These are phyloP conservation scores for Plasmodium inui DNA, from an alignment of 169 alveolate genomes.

Conservation along the genomic window DNA sequence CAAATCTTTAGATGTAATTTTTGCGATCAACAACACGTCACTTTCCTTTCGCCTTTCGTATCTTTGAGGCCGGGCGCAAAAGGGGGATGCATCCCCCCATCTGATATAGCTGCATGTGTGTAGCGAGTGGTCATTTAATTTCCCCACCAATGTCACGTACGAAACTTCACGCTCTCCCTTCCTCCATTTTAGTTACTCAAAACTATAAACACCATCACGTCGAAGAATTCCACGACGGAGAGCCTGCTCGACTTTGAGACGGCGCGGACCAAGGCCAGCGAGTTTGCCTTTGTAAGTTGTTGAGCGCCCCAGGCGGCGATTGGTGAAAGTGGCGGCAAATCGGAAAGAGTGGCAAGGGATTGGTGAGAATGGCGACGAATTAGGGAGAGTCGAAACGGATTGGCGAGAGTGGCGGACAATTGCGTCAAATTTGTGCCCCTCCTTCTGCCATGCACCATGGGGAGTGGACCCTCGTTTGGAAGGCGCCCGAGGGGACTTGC, in stretches of 20 bases:
- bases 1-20: constrained; percentile 53
- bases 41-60: not conserved
- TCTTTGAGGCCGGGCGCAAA: not conserved
- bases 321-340: not conserved
- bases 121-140: not conserved
- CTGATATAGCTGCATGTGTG: not conserved
- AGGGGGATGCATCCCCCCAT: not conserved
- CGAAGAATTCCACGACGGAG: not conserved
- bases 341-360: no score
- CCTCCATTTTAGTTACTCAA: constrained; percentile 15
- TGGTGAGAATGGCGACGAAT: not conserved
- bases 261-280: constrained; percentile 59
- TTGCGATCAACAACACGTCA: not conserved
- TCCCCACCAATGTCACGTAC: not conserved
- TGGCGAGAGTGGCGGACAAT: not conserved
- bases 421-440: not conserved
- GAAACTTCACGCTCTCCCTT: not conserved
- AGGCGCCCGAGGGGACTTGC: not conserved
- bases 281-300: constrained; percentile 48
- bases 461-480: not conserved
- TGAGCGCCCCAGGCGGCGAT: not conserved
- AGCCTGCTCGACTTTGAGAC: not conserved
- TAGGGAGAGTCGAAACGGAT: not conserved
- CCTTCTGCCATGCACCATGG: not conserved
- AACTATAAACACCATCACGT: not conserved